These are phyloP conservation scores for Pichia pseudocactophila DNA, from an alignment of 805 yeast genomes.

Conservation along the genomic window DNA sequence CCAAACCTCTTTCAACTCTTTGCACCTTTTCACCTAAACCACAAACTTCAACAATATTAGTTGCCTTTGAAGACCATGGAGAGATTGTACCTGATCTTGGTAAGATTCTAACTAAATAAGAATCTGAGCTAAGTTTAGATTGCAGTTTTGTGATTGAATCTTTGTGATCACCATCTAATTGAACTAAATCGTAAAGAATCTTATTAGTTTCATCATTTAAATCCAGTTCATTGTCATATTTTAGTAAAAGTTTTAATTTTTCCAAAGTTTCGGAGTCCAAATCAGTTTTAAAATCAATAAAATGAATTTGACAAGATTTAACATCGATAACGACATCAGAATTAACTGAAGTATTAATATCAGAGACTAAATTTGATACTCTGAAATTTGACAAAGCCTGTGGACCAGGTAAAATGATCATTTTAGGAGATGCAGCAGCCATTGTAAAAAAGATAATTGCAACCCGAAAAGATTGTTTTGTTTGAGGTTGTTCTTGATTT, in stretches of 20 bases:
- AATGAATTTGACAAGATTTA: conserved; percentile 72
- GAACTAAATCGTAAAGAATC: conserved; percentile 19
- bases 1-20: conserved; percentile 86
- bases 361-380: conserved; percentile 60
- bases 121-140: conserved; percentile 29
- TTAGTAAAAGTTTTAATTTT: conserved; percentile 53
- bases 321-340: conserved; percentile 60
- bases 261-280: conserved; percentile 34
- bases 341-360: conserved; percentile 63
- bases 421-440: conserved; percentile 13
- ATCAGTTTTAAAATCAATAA: conserved; percentile 48
- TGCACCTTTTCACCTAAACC: conserved; percentile 65
- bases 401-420: conserved; percentile 73
- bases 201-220: conserved; percentile 29
- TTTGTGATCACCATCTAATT: conserved; percentile 22
- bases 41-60: conserved; percentile 85
- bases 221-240: conserved; percentile 66
- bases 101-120: conserved; percentile 61
- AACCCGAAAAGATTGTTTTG: background rate
- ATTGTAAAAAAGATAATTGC: background rate
- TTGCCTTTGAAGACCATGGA: conserved; percentile 99
- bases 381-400: conserved; percentile 83
- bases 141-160: conserved; percentile 8
- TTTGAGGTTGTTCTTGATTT: background rate
- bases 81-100: conserved; percentile 96